Base-by-base conservation (phyloP, 139 green algal genomes). In the Chlamydomonas urium region DNA sequence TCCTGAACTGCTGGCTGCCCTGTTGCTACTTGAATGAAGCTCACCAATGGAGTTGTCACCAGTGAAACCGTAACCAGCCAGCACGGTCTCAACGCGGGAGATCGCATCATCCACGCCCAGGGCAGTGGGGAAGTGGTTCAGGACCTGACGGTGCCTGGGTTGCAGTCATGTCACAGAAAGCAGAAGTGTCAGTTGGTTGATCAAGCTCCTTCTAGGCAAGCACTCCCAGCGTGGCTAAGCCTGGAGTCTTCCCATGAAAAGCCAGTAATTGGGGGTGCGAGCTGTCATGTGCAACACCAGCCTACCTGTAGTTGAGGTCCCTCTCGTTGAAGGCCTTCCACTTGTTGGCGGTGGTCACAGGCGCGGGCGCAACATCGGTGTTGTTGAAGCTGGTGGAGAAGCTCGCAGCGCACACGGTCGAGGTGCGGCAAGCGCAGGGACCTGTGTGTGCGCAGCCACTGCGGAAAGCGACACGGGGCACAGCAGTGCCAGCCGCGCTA, bases 21-120 rank as follows among this genome's bases (percentile, higher is more conserved):
- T 29, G 21, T 50, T 50, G 10, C 58, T 37, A 1, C 23, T 1
- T n/a, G 31, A 47, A 85, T 74, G 90, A 92, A 38, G 81, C 76
- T 38, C 58, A 81, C 76, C 75, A 42, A 82, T 82, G 59, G 34
- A 47, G 66, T 83, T 83, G 33, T 79, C 77, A 23, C 83, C 80
- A 28, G 73, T 90, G 78, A 96, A 93, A 60, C 89, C 89, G 47
- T 83, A 88, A 4, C 76, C 76, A 47, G 68, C 81, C 1, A 95
- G 83, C 19, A 80, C 86, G 17, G 77, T 83, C 73, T 94, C 86
- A 42, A 90, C 47, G 38, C 90, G 86, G 14, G 81, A 66, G 38
- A 96, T 79, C 72, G 92, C 93, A 79, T 96, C 90, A 58, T 96
- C 90, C 17, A 90, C 73, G 8, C 86, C 84, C 47, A 94, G 38